These are phyloP conservation scores for Neoarthrinium moseri DNA, from an alignment of 2,329 filamentous ascomycete genomes.

Conservation along the genomic window DNA sequence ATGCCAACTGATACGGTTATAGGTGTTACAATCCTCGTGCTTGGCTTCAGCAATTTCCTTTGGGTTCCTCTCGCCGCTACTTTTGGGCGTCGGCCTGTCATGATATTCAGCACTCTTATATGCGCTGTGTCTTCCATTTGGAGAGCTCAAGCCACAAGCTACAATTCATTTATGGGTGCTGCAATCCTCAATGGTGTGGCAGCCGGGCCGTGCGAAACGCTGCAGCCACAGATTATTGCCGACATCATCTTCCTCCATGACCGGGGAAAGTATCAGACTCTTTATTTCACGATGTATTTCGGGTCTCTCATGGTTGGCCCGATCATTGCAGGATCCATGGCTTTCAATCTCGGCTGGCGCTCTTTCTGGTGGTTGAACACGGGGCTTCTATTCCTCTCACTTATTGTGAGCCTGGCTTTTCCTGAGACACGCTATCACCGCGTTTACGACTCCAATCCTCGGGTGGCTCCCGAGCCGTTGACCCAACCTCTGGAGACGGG, in stretches of 20 bases:
- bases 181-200: slow-evolving; percentile 52
- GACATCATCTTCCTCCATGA: slow-evolving; percentile 59
- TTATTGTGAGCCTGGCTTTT: too few relatives aligned
- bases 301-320: background rate
- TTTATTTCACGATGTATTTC: background rate
- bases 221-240: slow-evolving; percentile 27
- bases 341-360: background rate
- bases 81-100: slow-evolving; percentile 44
- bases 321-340: background rate
- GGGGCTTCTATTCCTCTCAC: too few relatives aligned
- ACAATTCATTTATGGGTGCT: slow-evolving; percentile 39
- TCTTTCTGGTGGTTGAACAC: too few relatives aligned
- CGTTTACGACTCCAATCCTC: slow-evolving; percentile 30
- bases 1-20: too few relatives aligned
- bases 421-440: slow-evolving; percentile 63
- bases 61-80: slow-evolving; percentile 47
- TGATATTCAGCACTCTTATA: slow-evolving; percentile 41
- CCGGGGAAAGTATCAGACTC: slow-evolving; percentile 32
- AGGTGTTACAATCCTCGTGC: too few relatives aligned
- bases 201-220: slow-evolving; percentile 50
- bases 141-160: slow-evolving; percentile 41
- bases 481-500: slow-evolving; percentile 20
- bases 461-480: too few relatives aligned
- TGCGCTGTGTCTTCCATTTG: slow-evolving; percentile 42
- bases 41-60: slow-evolving; percentile 43